phyloP scores from a whole-genome alignment of 2,329 filamentous ascomycete species.

The Thelonectria olida region DNA sequence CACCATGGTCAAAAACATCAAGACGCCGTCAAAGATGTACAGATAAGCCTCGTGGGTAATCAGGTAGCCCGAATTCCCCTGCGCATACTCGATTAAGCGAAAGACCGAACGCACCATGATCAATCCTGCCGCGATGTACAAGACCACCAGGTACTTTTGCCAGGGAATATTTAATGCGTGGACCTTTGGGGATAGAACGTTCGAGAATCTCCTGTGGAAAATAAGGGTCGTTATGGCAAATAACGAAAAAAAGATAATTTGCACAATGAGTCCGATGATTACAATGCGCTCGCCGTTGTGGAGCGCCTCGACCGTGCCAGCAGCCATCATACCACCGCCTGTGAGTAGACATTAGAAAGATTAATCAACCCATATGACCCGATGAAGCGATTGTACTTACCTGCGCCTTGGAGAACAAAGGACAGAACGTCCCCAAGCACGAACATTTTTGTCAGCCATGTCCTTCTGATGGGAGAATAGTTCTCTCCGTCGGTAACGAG shows the following conservation, averaged over 20 bases:
- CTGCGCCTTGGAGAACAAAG: slow-evolving; percentile 42
- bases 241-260: slow-evolving; percentile 61
- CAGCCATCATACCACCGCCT: slow-evolving; percentile 17
- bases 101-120: slow-evolving; percentile 51
- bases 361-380: neutral
- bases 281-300: slow-evolving; percentile 54
- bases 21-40: slow-evolving; percentile 45
- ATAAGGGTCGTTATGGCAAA: slow-evolving; percentile 55
- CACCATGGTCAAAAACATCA: slow-evolving; percentile 41
- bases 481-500: slow-evolving; percentile 44
- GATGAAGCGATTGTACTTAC: slow-evolving; percentile 3
- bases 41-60: slow-evolving; percentile 42
- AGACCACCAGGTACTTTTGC: slow-evolving; percentile 35
- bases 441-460: slow-evolving; percentile 58
- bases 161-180: slow-evolving; percentile 31
- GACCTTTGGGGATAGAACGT: neutral
- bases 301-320: neutral
- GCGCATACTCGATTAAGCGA: slow-evolving; percentile 49
- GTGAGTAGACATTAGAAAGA: neutral
- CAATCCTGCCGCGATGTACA: slow-evolving; percentile 33
- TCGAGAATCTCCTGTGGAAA: slow-evolving; percentile 48
- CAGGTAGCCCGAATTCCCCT: slow-evolving; percentile 42
- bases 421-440: slow-evolving; percentile 57
- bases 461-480: slow-evolving; percentile 49
- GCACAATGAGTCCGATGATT: slow-evolving; percentile 59